Conservation (phyloP, 306 rosid species). For the Prinsepia uniflora region DNA sequence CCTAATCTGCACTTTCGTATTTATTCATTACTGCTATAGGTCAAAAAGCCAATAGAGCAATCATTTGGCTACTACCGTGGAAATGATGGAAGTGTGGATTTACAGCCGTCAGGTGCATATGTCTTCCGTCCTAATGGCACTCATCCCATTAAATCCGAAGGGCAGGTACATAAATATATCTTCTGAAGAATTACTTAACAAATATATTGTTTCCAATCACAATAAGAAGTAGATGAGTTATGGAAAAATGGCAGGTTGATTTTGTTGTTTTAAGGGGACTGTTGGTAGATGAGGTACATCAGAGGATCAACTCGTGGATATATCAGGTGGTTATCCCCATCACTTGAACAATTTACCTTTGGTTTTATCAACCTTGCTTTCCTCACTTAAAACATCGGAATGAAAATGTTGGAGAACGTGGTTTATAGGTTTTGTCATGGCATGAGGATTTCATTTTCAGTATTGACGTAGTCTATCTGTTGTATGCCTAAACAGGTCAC, state of each 20-base stretch:
- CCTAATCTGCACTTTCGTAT: too few species aligned
- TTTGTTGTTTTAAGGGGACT: conserved; percentile 35
- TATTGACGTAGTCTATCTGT: neutral
- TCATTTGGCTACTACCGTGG: conserved; percentile 37
- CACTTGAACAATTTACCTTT: neutral
- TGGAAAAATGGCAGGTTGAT: conserved; percentile 31
- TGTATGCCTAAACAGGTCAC: conserved; percentile 29
- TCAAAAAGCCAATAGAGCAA: conserved; percentile 24
- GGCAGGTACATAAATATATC: conserved; percentile 17
- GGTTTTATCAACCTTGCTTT: neutral
- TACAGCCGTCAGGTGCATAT: conserved; percentile 34
- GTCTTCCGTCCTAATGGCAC: conserved; percentile 39
- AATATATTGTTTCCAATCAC: neutral
- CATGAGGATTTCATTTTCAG: neutral
- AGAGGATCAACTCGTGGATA: conserved; percentile 38
- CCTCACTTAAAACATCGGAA: neutral
- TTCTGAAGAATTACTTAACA: neutral
- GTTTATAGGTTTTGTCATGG: neutral
- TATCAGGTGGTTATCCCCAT: conserved; percentile 34
- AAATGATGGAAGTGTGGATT: conserved; percentile 26
- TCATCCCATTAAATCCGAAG: conserved; percentile 19
- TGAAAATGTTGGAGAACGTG: neutral
- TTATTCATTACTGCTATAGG: conserved; percentile 14
- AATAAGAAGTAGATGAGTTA: conserved; percentile 2
- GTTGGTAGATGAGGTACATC: conserved; percentile 42